Percentiles rank a stretch among this genome's conserved stretches.
Conservation (phyloP, 2,329 filamentous ascomycete species). For the Fonsecaea pedrosoi region DNA sequence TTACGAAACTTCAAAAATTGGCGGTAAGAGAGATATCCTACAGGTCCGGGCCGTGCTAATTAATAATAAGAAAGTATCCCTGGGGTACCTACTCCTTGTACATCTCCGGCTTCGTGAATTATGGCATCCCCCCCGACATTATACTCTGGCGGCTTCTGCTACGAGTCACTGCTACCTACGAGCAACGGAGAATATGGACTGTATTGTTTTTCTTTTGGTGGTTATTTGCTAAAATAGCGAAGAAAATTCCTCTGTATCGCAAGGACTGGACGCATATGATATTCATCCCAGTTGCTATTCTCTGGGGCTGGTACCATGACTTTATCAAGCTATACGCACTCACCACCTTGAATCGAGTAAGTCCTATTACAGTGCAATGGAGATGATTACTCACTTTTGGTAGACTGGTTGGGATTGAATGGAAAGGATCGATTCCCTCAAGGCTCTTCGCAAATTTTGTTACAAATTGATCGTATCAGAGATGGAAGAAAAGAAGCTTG, state of each 20-base stretch:
- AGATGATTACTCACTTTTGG: too few relatives aligned
- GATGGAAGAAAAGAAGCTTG: too few relatives aligned
- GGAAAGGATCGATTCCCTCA: too few relatives aligned
- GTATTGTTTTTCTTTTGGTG: constrained; percentile 1
- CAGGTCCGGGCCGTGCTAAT: not conserved
- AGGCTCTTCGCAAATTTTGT: too few relatives aligned
- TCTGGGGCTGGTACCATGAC: constrained; percentile 13
- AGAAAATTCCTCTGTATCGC: constrained; percentile 3
- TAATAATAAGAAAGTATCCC: not conserved
- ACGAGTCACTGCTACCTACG: too few relatives aligned
- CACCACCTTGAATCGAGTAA: not conserved
- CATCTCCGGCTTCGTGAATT: not conserved
- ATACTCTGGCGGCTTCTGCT: too few relatives aligned
- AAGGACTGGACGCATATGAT: constrained; percentile 2
- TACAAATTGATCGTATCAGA: too few relatives aligned
- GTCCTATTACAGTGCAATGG: not conserved
- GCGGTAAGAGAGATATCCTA: too few relatives aligned
- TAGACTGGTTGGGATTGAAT: too few relatives aligned
- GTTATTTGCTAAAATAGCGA: constrained; percentile 11
- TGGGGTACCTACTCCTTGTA: not conserved
- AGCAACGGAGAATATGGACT: not conserved
- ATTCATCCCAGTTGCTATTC: not conserved
- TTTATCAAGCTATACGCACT: constrained; percentile 7
- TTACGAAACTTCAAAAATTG: too few relatives aligned
- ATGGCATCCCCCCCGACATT: too few relatives aligned